Evolutionary conservation across 2,329 filamentous ascomycete species (phyloP).

Genomic region (Diplocarpon mali): DNA sequence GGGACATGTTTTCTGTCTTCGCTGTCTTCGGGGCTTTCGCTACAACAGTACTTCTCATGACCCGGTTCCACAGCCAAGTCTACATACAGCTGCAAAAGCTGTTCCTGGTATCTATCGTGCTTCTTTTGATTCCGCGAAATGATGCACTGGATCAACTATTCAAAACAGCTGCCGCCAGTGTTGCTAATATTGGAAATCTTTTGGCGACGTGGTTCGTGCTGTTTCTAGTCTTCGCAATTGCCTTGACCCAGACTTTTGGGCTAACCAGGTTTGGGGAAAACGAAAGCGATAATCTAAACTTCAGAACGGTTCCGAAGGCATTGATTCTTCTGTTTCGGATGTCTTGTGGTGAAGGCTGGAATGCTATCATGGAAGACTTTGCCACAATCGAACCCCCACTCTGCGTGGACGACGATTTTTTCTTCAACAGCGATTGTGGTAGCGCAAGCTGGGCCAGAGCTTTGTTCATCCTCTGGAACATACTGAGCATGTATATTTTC

Average conservation of each 20-base stretch:
- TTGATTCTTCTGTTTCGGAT: conserved; percentile 87
- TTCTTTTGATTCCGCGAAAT: conserved; percentile 89
- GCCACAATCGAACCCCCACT: conserved; percentile 68
- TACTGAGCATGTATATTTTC: conserved; percentile 99
- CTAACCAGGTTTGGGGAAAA: conserved; percentile 73
- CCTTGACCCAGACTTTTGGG: conserved; percentile 90
- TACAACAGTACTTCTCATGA: conserved; percentile 69
- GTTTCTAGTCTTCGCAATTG: conserved; percentile 93
- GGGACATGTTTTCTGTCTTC: conserved; percentile 83
- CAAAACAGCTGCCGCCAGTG: conserved; percentile 92
- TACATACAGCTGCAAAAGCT: conserved; percentile 84
- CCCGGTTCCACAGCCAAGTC: conserved; percentile 42
- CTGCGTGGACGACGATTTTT: conserved; percentile 61
- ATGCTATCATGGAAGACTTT: conserved; percentile 92
- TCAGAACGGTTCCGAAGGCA: conserved; percentile 86
- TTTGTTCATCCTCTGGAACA: conserved; percentile 95
- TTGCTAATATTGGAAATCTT: conserved; percentile 82
- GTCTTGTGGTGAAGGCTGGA: conserved; percentile 94
- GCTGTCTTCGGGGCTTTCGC: conserved; percentile 69
- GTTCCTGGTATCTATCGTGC: conserved; percentile 79
- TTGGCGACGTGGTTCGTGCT: conserved; percentile 95
- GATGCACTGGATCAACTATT: conserved; percentile 96
- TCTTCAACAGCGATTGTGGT: conserved; percentile 86
- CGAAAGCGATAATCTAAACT: conserved; percentile 74
- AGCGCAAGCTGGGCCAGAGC: conserved; percentile 79